Base-by-base conservation (phyloP, 1,284 basidiomycete genomes). In the Golubevia sp. region DNA sequence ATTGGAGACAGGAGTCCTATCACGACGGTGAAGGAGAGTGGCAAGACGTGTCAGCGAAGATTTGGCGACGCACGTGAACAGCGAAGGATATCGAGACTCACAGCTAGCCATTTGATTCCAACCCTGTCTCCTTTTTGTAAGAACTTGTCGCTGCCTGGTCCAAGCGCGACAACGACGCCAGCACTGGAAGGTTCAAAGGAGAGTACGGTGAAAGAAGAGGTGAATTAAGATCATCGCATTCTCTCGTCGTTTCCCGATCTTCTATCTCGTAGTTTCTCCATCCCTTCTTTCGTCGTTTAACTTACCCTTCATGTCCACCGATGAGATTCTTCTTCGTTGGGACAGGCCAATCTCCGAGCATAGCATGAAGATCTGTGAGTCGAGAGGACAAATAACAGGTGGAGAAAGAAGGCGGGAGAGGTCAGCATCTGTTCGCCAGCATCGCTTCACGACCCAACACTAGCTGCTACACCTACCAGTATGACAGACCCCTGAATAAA, bases 241-340 rank as follows among this genome's bases (percentile, higher is more conserved):
- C 30, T 34, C 30, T 11, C 11, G 4, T 34, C 30, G 30, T 34
- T 34, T 11, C 11, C 30, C 11, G 5, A 5, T 34, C 30, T 11
- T 5, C 30, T 11, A 5, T 11, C 11, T 34, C 30, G 4, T 11
- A 34, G 11, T 34, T 34, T 11, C 30, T 34, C 11, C 30, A 34
- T 3, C 30, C 30, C 11, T 34, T 34, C 30, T 34, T 34, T 34
- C 30, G 30, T 34, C 30, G 30, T 50, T n/a, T 58, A 55, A 91
- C 90, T 18, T 91, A 88, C 68, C 91, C 92, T 85, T 93, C 92
- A 78, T 94, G 92, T 0, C 93, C 93, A 38, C 92, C 93, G 65
- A 94, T 88, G 61, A 93, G 88, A 1, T 92, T 92, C 7, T 87
- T 86, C 72, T 88, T 89, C 56, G 89, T 86, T 53, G 70, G 62